Base-by-base conservation (phyloP, 2,329 filamentous ascomycete species). In the Penicillium aurantiogriseum region DNA sequence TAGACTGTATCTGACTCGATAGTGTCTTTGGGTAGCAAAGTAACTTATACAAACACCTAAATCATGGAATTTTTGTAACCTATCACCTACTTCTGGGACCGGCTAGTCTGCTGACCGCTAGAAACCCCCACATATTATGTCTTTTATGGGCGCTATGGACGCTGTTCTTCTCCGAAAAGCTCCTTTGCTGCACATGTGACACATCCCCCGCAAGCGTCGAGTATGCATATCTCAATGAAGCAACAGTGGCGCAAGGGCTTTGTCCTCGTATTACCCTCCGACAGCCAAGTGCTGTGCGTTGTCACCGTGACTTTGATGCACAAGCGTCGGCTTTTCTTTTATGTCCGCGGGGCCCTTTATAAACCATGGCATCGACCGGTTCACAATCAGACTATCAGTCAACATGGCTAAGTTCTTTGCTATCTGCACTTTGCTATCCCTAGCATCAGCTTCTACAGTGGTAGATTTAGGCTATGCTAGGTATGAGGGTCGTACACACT, bases 391-490 rank as follows among this genome's bases (percentile, higher is more conserved):
- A 13, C 21, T 25, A 15, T 36, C 23, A 15, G 48, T 49, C 40
- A 50, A 23, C 36, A 66, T 66, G 60, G 45, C 31, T 19, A 45
- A 56, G 33, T 51, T 57, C 44, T 53, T 63, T n/a, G 56, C 47
- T 13, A 43, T 67, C 5, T 61, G 65, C 13, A 49, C 58, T 5
- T 56, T 66, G n/a, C 21, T 66, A 9, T 51, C 60, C 3, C 45
- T 67, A 21, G 62, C 55, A 4, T 62, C 55, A 36, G 72, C 65
- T 44, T 62, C 66, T 23, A 55, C 68, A 10, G 62, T 78, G 3
- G 85, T 91, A 15, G 79, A 89, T 60, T 77, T 92, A 23, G 81
- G 80, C 3, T 92, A 92, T 69, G 82, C 86, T 31, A 82, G 79
- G 27, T 91, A 92, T 67, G 72, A 79, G 49, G 90, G 90, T 9